Conservation (phyloP, 306 rosid species). For the Nissolia schottii region DNA sequence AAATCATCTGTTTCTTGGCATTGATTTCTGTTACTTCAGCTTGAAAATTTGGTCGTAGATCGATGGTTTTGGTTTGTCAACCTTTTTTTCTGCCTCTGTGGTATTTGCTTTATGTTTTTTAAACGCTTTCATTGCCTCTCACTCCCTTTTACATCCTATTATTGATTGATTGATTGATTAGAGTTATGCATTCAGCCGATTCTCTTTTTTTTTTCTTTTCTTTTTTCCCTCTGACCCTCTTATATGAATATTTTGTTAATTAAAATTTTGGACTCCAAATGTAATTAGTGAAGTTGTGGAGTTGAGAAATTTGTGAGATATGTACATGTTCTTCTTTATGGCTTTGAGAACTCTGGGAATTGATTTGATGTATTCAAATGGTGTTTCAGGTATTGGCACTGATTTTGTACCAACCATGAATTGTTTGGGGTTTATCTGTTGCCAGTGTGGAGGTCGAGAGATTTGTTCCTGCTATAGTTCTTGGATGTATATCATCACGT, state of each 20-base stretch:
- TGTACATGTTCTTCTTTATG: slow-evolving; percentile 2
- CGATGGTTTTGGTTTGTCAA: slow-evolving; percentile 20
- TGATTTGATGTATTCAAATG: slow-evolving; percentile 21
- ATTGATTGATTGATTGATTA: slow-evolving; percentile 14
- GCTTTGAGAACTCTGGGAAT: slow-evolving; percentile 13
- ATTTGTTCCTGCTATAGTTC: slow-evolving; percentile 39
- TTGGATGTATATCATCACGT: slow-evolving; percentile 35
- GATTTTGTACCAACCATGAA: slow-evolving; percentile 42
- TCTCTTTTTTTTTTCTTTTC: neutral
- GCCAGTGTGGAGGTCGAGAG: slow-evolving; percentile 49
- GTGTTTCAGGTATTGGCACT: slow-evolving; percentile 43
- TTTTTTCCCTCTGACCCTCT: neutral
- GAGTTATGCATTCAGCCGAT: neutral
- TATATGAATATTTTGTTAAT: neutral
- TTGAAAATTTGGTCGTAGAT: slow-evolving; percentile 17
- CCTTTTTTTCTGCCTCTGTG: slow-evolving; percentile 1
- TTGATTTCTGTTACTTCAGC: slow-evolving; percentile 21
- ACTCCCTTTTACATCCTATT: neutral
- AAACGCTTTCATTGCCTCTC: neutral
- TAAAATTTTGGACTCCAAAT: slow-evolving; percentile 13
- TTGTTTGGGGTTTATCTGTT: slow-evolving; percentile 35
- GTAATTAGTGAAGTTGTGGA: slow-evolving; percentile 15
- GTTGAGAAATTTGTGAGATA: neutral
- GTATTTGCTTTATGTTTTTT: slow-evolving; percentile 10
- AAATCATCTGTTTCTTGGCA: slow-evolving; percentile 12